Evolutionary conservation across 1,139 yeast genomes (phyloP).

Genomic region (Ogataea hybrid): DNA sequence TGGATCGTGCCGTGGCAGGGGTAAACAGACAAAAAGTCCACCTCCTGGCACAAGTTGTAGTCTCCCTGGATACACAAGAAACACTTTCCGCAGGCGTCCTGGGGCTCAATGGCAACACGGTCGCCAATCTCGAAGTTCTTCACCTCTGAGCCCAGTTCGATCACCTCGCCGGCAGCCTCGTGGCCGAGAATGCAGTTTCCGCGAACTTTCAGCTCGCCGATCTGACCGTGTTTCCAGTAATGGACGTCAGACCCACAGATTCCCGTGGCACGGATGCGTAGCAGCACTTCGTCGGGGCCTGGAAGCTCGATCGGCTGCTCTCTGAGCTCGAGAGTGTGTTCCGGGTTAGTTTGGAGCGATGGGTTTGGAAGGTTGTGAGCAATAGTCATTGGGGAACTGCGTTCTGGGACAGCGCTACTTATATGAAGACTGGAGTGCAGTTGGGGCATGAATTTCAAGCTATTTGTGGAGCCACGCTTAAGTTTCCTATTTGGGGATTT

Average conservation of each 20-base stretch:
- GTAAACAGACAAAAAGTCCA: conserved; percentile 30
- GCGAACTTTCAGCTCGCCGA: conserved; percentile 33
- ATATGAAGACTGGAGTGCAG: not conserved
- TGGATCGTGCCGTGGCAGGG: conserved; percentile 32
- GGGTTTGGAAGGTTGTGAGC: conserved; percentile 26
- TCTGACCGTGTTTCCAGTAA: conserved; percentile 36
- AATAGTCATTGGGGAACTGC: not conserved
- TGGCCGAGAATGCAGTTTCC: conserved; percentile 36
- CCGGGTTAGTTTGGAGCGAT: conserved; percentile 34
- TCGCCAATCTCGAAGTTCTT: conserved; percentile 34
- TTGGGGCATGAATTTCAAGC: not conserved
- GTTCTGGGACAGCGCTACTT: not conserved
- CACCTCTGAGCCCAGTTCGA: conserved; percentile 35
- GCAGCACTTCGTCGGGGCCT: conserved; percentile 40
- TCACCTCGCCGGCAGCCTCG: conserved; percentile 36
- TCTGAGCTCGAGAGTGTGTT: conserved; percentile 35
- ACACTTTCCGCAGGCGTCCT: conserved; percentile 31
- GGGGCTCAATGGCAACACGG: conserved; percentile 36
- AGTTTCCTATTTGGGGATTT: not conserved
- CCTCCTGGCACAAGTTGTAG: conserved; percentile 31
- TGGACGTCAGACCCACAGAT: conserved; percentile 40
- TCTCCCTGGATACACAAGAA: conserved; percentile 31
- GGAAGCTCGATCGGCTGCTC: conserved; percentile 33
- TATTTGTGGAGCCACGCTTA: not conserved
- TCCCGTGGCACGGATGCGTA: conserved; percentile 46